A percentile compares a stretch with the other conserved stretches of the same genome.
Evolutionary conservation across 352 stramenopile genomes (phyloP).

Genomic region (Globisporangium spinosum): DNA sequence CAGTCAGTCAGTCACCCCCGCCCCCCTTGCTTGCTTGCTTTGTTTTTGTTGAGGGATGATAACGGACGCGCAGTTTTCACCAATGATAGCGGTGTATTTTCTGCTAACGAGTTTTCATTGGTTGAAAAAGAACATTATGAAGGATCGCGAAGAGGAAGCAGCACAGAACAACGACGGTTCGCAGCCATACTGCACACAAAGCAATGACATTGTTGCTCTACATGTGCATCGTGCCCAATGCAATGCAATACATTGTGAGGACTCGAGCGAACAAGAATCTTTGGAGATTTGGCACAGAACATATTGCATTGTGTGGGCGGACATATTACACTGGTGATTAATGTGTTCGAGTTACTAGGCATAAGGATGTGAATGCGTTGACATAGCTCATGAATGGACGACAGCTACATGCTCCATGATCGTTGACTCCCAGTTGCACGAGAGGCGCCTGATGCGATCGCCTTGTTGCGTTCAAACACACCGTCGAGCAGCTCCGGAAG

Average conservation of each 20-base stretch:
- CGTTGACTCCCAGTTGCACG: not conserved
- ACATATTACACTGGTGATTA: not conserved
- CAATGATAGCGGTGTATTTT: not conserved
- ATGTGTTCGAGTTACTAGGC: not conserved
- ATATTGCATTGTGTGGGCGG: too few relatives aligned
- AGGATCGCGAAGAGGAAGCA: not conserved
- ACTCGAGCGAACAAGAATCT: too few relatives aligned
- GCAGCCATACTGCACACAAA: not conserved
- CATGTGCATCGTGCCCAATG: not conserved
- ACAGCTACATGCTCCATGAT: not conserved
- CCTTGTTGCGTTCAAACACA: conserved; percentile 16
- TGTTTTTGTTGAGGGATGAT: conserved; percentile 3
- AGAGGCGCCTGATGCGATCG: not conserved
- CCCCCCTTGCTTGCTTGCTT: not conserved
- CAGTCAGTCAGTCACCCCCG: not conserved
- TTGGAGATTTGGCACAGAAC: too few relatives aligned
- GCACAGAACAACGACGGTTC: conserved; percentile 3
- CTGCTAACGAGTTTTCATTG: not conserved
- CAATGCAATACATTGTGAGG: too few relatives aligned
- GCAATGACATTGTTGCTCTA: not conserved
- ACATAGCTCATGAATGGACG: not conserved
- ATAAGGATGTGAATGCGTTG: not conserved
- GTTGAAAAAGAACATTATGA: not conserved
- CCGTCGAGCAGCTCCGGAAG: conserved; percentile 14
- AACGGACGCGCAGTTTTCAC: conserved; percentile 9